These are phyloP conservation scores for Trichoderma atrobrunneum DNA, from an alignment of 2,329 filamentous ascomycete genomes.

Conservation along the genomic window DNA sequence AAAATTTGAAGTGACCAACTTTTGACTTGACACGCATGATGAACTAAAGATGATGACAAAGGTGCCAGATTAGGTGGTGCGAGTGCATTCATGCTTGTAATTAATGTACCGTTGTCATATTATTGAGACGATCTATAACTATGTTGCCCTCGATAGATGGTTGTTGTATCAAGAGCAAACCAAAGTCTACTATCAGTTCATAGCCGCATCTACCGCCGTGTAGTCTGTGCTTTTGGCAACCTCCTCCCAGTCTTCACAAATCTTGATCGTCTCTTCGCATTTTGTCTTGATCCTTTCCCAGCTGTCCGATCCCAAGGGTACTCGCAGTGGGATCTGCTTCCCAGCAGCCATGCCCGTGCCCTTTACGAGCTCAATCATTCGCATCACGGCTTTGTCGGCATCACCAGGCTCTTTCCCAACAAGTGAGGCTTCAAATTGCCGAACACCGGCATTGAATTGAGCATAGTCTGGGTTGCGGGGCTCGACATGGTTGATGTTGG, in stretches of 20 bases:
- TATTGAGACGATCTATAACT: neutral
- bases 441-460: conserved; percentile 30
- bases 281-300: conserved; percentile 48
- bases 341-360: conserved; percentile 40
- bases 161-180: neutral
- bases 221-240: conserved; percentile 48
- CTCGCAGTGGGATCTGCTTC: conserved; percentile 42
- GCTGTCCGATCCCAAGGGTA: conserved; percentile 53
- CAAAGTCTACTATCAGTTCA: neutral
- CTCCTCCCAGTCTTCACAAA: conserved; percentile 49
- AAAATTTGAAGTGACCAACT: too few relatives aligned
- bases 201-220: neutral
- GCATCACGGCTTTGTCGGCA: conserved; percentile 46
- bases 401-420: conserved; percentile 46
- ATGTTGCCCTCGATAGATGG: neutral
- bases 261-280: conserved; percentile 47
- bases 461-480: conserved; percentile 29
- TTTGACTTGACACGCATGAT: too few relatives aligned
- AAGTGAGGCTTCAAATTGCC: conserved; percentile 23
- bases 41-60: too few relatives aligned
- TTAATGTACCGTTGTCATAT: neutral
- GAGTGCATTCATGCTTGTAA: neutral
- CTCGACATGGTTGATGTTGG: conserved; percentile 32
- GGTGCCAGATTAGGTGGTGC: too few relatives aligned
- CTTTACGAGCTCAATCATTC: conserved; percentile 54